Evolutionary conservation across 805 yeast species (phyloP).

Genomic region (Pichia phayaonensis): DNA sequence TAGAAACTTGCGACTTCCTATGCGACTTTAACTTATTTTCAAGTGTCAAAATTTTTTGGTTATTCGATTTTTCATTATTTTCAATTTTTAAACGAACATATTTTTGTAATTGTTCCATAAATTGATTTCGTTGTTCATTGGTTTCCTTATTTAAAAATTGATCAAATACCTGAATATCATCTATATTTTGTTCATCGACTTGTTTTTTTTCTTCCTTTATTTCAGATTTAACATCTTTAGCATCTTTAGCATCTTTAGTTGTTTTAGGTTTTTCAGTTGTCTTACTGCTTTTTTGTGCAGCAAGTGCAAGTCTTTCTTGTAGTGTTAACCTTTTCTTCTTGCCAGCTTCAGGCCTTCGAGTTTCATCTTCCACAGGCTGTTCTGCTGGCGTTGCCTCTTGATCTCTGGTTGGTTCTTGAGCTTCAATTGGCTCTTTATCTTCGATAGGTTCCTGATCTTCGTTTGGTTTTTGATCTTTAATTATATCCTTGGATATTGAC

Average conservation of each 20-base stretch:
- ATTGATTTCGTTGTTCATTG: neutral
- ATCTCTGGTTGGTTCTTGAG: neutral
- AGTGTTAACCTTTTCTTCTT: conserved; percentile 54
- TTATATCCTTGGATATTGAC: neutral
- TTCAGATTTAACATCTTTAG: neutral
- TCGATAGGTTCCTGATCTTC: too few relatives aligned
- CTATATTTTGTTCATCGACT: neutral
- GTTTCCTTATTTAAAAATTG: neutral
- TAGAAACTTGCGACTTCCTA: neutral
- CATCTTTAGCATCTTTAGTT: neutral
- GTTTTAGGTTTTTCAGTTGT: conserved; percentile 1
- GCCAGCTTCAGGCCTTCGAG: neutral
- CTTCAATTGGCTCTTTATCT: too few relatives aligned
- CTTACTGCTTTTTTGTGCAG: conserved; percentile 40
- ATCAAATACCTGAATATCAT: neutral
- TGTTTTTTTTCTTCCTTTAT: neutral
- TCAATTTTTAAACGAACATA: neutral
- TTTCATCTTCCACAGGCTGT: neutral
- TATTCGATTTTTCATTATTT: neutral
- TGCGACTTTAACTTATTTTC: neutral
- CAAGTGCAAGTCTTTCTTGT: conserved; percentile 79
- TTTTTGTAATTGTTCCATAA: neutral
- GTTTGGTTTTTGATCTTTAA: neutral
- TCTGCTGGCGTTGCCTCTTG: neutral
- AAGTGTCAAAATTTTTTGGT: conserved; percentile 1